Conservation (phyloP, 805 yeast species). For the Myxozyma mucilagina region DNA sequence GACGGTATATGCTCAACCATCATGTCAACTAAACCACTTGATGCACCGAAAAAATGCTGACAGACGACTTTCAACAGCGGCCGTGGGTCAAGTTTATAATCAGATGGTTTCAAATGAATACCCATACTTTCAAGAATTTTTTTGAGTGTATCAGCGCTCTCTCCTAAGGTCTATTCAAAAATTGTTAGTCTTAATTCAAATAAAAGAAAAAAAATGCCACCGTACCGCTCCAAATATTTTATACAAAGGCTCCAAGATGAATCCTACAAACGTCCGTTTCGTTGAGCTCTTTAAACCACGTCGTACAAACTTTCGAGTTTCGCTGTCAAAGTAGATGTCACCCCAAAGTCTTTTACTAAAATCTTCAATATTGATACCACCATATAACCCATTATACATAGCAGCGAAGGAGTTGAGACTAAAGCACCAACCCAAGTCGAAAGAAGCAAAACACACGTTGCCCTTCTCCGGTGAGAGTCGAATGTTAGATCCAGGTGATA, state of each 20-base stretch:
- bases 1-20: conserved; percentile 43
- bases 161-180: conserved; percentile 57
- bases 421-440: conserved; percentile 63
- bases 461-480: conserved; percentile 59
- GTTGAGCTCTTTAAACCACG: conserved; percentile 36
- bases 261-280: conserved; percentile 55
- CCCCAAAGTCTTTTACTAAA: conserved; percentile 77
- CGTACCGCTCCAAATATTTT: conserved; percentile 47
- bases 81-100: conserved; percentile 53
- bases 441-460: conserved; percentile 76
- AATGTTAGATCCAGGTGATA: conserved; percentile 10
- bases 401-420: conserved; percentile 64
- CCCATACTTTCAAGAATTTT: conserved; percentile 52
- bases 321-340: conserved; percentile 53
- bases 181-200: background rate
- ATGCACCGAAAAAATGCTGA: conserved; percentile 52
- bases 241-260: conserved; percentile 77
- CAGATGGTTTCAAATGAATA: conserved; percentile 42
- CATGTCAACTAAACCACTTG: conserved; percentile 56
- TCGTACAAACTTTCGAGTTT: conserved; percentile 49
- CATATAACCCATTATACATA: conserved; percentile 46
- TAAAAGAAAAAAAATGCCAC: background rate
- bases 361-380: conserved; percentile 40
- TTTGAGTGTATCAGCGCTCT: conserved; percentile 49
- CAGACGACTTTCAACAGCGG: conserved; percentile 59